phyloP scores from a whole-genome alignment of 495 filamentous ascomycete species.

The Penicillium alfredii region DNA sequence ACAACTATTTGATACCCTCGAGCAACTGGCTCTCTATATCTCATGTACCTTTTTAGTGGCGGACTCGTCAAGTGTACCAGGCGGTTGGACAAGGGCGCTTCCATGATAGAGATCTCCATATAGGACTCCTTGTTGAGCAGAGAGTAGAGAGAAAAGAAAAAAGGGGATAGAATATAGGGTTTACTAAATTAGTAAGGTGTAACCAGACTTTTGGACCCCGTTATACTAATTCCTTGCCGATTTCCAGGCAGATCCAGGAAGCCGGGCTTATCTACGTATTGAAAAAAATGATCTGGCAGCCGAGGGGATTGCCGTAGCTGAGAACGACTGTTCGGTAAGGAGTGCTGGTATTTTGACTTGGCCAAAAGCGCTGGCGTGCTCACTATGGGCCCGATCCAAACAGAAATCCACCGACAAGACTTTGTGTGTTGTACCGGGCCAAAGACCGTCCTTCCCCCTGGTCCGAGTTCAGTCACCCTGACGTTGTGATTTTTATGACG shows the following conservation, averaged over 20 bases:
- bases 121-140: no score
- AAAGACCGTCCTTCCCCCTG: constrained; percentile 59
- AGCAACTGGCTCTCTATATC: no score
- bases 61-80: no score
- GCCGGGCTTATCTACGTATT: constrained; percentile 42
- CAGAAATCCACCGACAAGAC: constrained; percentile 39
- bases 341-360: constrained; percentile 49
- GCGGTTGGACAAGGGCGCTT: no score
- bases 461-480: constrained; percentile 71
- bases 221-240: constrained; percentile 10
- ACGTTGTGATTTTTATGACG: constrained; percentile 61
- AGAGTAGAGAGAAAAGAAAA: no score
- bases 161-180: no score
- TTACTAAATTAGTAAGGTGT: no score
- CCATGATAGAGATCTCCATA: no score
- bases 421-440: constrained; percentile 64
- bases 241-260: constrained; percentile 24
- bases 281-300: constrained; percentile 16
- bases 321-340: constrained; percentile 54
- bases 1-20: no score
- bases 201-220: no score
- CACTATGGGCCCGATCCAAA: constrained; percentile 26
- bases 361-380: constrained; percentile 59
- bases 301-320: constrained; percentile 29
- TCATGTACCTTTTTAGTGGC: no score